These are phyloP conservation scores for Ceratocystis ficicola DNA, from an alignment of 2,329 filamentous ascomycete genomes.

Conservation along the genomic window DNA sequence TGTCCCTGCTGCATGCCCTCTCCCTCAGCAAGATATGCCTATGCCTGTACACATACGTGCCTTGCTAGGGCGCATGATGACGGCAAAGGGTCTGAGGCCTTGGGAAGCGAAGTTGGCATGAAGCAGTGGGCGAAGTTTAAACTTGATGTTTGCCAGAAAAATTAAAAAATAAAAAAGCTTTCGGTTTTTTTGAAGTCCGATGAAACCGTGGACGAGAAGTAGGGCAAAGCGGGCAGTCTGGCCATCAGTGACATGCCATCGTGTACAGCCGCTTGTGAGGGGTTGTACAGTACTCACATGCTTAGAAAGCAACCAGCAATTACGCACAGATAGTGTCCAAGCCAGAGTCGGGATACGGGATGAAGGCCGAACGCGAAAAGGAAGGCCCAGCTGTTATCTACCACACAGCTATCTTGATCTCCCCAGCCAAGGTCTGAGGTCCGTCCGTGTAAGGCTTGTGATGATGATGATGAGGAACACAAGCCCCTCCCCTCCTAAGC, in stretches of 20 bases:
- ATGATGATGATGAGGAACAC: no score
- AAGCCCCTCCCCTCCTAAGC: no score
- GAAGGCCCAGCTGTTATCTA: neutral
- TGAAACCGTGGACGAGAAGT: no score
- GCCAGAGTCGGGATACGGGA: neutral
- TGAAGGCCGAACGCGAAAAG: neutral
- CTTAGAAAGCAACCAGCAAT: neutral
- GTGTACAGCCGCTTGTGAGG: no score
- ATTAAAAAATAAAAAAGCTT: no score
- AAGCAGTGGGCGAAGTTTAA: slow-evolving; percentile 2
- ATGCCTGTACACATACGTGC: neutral
- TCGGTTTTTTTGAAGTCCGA: no score
- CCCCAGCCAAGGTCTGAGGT: no score
- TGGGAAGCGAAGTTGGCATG: slow-evolving; percentile 3
- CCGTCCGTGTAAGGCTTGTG: no score
- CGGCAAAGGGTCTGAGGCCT: slow-evolving; percentile 10
- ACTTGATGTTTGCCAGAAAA: neutral
- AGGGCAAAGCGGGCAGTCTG: no score
- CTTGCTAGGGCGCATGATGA: slow-evolving; percentile 10
- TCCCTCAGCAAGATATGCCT: neutral
- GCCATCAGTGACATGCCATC: no score
- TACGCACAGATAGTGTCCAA: neutral
- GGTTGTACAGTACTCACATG: no score
- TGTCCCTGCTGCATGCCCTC: neutral
- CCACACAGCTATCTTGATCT: neutral